phyloP scores from a whole-genome alignment of 306 rosid genomes.

The Quercus parvula region DNA sequence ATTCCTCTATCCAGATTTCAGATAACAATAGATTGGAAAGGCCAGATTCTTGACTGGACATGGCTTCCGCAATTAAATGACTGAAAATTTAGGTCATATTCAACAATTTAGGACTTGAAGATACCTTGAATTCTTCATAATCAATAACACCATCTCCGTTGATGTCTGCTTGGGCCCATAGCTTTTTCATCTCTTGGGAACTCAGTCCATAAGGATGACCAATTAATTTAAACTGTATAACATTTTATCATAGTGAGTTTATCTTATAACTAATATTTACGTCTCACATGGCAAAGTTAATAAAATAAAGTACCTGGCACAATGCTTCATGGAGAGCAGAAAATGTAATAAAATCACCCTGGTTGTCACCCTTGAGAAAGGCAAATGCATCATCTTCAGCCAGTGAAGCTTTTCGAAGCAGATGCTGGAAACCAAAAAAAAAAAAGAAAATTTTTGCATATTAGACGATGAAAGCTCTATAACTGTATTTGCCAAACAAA shows the following conservation, averaged over 20 bases:
- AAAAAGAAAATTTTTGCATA: background rate
- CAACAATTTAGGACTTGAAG: conserved; percentile 7
- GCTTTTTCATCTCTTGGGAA: conserved; percentile 69
- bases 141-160: conserved; percentile 73
- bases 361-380: conserved; percentile 68
- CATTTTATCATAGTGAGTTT: conserved; percentile 16
- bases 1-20: background rate
- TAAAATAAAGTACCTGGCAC: conserved; percentile 50
- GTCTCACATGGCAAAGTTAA: background rate
- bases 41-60: background rate
- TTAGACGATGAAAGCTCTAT: background rate
- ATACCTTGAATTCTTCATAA: conserved; percentile 83
- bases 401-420: conserved; percentile 69
- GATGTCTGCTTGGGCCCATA: conserved; percentile 79
- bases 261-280: background rate
- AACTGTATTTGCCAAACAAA: background rate
- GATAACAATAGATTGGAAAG: background rate
- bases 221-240: conserved; percentile 59
- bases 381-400: conserved; percentile 80
- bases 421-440: conserved; percentile 43
- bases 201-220: conserved; percentile 68
- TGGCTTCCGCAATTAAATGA: background rate
- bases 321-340: conserved; percentile 69
- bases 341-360: conserved; percentile 56
- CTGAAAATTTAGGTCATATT: background rate